These are phyloP conservation scores for Hsuehochloa calcarea DNA, from an alignment of 176 grass and related monocot genomes.

Conservation along the genomic window DNA sequence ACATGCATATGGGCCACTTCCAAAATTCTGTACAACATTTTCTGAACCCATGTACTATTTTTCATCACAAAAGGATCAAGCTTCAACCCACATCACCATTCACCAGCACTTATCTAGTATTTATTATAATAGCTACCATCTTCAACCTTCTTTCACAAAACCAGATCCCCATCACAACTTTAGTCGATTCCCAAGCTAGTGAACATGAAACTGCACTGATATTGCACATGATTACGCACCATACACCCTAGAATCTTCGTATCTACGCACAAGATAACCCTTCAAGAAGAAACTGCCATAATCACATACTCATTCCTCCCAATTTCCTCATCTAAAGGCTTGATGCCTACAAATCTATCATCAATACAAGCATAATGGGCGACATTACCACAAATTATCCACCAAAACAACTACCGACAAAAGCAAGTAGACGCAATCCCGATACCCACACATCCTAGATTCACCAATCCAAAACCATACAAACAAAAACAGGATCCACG, in stretches of 20 bases:
- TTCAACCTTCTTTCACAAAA: not conserved
- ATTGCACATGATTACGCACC: not conserved
- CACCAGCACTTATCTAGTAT: not conserved
- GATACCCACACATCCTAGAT: not conserved
- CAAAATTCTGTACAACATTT: not conserved
- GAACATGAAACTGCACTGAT: not conserved
- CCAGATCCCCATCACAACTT: not conserved
- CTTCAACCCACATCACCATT: not conserved
- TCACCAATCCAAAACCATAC: not conserved
- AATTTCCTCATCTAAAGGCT: not conserved
- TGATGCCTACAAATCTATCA: not conserved
- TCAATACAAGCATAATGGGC: not conserved
- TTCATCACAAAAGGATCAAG: not conserved
- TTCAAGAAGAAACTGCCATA: not conserved
- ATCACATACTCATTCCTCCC: not conserved
- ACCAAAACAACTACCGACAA: not conserved
- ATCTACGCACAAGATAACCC: not conserved
- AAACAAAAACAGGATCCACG: not conserved
- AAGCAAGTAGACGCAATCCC: not conserved
- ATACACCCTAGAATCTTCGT: not conserved
- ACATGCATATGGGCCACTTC: not conserved
- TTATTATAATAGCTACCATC: not conserved
- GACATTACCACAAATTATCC: not conserved
- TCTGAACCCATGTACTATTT: not conserved
- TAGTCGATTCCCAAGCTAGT: not conserved